Percentiles rank a stretch among this genome's conserved stretches.
Conservation (phyloP, 192 early-diverging fungal genomes). For the Spinellus fusiger region DNA sequence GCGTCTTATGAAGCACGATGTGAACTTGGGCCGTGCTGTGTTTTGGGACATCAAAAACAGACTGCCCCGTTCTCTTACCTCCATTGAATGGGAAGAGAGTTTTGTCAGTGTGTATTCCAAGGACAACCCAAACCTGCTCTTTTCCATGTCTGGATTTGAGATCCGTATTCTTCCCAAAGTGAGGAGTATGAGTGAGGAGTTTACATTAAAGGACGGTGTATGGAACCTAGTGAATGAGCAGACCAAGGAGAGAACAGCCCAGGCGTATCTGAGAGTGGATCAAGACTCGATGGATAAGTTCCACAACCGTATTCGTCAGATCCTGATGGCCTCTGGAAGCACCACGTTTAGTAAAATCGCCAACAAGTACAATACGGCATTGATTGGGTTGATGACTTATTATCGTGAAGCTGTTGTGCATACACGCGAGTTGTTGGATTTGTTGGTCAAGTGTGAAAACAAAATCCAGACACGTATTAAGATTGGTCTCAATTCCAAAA, state of each 20-base stretch:
- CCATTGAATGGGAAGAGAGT: slow-evolving; percentile 96
- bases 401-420: slow-evolving; percentile 97
- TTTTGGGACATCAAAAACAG: slow-evolving; percentile 99
- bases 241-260: slow-evolving; percentile 96
- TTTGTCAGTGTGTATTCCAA: slow-evolving; percentile 95
- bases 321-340: slow-evolving; percentile 94
- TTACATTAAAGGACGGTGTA: slow-evolving; percentile 78
- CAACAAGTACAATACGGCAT: slow-evolving; percentile 90
- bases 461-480: slow-evolving; percentile 99
- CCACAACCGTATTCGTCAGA: slow-evolving; percentile 95
- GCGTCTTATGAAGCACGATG: slow-evolving; percentile 98
- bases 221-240: slow-evolving; percentile 98
- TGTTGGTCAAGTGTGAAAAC: slow-evolving; percentile 97
- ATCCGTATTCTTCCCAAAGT: slow-evolving; percentile 93
- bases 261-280: slow-evolving; percentile 95
- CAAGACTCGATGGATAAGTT: slow-evolving; percentile 87
- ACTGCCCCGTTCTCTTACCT: slow-evolving; percentile 92
- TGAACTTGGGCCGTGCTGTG: slow-evolving; percentile 93
- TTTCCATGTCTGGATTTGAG: slow-evolving; percentile 84
- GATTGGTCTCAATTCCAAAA: slow-evolving; percentile 99
- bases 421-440: slow-evolving; percentile 92
- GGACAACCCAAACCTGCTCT: slow-evolving; percentile 97
- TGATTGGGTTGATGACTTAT: slow-evolving; percentile 97
- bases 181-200: slow-evolving; percentile 79
- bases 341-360: slow-evolving; percentile 98